Evolutionary conservation across 371 early-diverging fungal species (phyloP).

Genomic region (Lichtheimia hyalospora): DNA sequence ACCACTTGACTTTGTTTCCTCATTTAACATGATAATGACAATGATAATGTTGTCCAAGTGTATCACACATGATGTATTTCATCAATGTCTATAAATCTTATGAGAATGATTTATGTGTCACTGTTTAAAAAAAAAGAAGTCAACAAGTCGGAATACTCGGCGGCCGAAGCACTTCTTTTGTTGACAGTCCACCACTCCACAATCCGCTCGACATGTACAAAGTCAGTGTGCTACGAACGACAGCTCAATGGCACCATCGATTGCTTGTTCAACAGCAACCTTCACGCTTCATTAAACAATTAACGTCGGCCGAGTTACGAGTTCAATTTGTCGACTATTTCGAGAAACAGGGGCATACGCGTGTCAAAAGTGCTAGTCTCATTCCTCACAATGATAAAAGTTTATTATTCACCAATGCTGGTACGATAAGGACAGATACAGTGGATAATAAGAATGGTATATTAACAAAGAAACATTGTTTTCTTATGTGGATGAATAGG

Average conservation of each 20-base stretch:
- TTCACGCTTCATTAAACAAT: conserved; percentile 21
- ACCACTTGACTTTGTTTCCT: no score
- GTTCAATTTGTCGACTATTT: conserved; percentile 54
- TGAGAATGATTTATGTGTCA: no score
- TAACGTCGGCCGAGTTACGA: conserved; percentile 52
- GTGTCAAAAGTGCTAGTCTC: conserved; percentile 53
- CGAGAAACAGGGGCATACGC: conserved; percentile 46
- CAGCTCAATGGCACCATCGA: background rate
- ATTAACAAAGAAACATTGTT: no score
- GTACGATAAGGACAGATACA: conserved; percentile 13
- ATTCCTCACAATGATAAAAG: conserved; percentile 75
- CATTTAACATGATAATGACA: no score
- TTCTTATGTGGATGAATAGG: conserved; percentile 44
- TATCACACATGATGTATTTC: no score
- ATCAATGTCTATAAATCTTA: no score
- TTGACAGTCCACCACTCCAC: no score
- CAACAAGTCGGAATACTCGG: no score
- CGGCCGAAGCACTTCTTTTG: no score
- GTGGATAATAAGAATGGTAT: background rate
- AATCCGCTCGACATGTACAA: conserved; percentile 10
- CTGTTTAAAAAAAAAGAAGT: no score
- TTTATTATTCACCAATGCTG: conserved; percentile 79
- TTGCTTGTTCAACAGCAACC: background rate
- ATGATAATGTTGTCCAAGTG: no score
- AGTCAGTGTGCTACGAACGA: conserved; percentile 5